These are phyloP conservation scores for Balansia obtecta DNA, from an alignment of 2,329 filamentous ascomycete species.

Conservation along the genomic window DNA sequence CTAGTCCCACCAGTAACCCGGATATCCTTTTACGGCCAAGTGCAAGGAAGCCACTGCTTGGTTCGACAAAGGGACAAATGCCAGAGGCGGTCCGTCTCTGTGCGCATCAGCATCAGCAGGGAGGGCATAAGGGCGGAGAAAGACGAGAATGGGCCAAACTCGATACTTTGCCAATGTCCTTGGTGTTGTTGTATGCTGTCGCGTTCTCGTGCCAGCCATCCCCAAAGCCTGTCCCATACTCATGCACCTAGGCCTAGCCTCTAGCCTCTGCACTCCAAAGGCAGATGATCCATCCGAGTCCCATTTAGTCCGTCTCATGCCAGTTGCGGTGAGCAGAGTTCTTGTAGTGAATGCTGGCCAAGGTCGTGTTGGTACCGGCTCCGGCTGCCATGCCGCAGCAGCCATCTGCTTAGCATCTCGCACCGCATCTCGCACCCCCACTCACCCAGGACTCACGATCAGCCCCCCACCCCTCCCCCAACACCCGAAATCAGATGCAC, in stretches of 20 bases:
- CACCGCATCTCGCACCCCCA: neutral
- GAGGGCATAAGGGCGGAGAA: no score
- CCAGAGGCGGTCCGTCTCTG: neutral
- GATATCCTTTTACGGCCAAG: constrained; percentile 1
- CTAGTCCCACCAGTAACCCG: constrained; percentile 3
- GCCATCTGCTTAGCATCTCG: neutral
- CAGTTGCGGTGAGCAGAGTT: neutral
- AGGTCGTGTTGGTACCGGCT: neutral
- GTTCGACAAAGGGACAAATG: neutral
- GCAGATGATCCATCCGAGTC: neutral
- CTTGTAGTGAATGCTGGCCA: neutral
- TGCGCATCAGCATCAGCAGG: neutral
- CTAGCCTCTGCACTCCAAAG: neutral
- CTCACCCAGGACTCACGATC: neutral
- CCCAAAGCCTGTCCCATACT: neutral
- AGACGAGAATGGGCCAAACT: neutral
- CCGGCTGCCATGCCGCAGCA: neutral
- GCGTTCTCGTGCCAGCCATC: neutral
- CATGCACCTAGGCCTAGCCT: neutral
- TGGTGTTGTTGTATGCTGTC: neutral
- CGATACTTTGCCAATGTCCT: neutral
- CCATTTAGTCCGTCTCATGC: neutral
- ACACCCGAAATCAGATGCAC: neutral
- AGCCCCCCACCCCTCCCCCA: no score
- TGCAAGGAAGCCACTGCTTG: neutral